phyloP scores from a whole-genome alignment of 306 rosid genomes.

The Styphnolobium japonicum region DNA sequence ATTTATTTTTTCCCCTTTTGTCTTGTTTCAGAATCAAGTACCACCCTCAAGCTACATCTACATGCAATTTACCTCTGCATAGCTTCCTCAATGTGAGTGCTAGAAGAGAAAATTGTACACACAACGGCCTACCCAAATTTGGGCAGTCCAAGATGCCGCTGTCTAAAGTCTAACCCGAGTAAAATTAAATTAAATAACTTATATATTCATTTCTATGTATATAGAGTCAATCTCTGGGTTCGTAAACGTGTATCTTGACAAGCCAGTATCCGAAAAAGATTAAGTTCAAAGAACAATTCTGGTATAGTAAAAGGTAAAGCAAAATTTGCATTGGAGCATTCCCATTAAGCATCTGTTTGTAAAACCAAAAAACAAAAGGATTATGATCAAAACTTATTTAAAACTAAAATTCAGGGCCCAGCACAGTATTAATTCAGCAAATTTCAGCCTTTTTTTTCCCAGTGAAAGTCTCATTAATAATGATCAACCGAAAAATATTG shows the following conservation, averaged over 20 bases:
- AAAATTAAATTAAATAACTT: neutral
- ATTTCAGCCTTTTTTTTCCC: constrained; percentile 23
- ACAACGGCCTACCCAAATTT: neutral
- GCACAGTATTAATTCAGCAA: constrained; percentile 28
- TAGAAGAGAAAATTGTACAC: neutral
- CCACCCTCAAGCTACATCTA: neutral
- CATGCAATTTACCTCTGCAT: neutral
- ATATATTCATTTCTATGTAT: constrained; percentile 12
- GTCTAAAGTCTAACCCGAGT: neutral
- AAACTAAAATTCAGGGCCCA: constrained; percentile 25
- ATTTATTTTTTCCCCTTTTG: neutral
- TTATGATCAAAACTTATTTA: constrained; percentile 41
- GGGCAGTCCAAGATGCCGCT: neutral
- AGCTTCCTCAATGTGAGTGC: neutral
- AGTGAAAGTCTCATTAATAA: constrained; percentile 16
- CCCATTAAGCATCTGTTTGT: constrained; percentile 3
- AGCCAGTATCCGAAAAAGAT: constrained; percentile 13
- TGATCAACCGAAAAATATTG: constrained; percentile 19
- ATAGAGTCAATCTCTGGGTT: neutral
- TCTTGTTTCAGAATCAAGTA: neutral
- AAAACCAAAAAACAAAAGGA: neutral
- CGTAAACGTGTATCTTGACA: constrained; percentile 6
- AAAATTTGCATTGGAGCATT: constrained; percentile 27
- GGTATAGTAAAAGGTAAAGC: constrained; percentile 7
- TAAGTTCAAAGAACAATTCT: neutral